Evolutionary conservation across 176 grass and related monocot genomes (phyloP).

Genomic region (Carex pumila): DNA sequence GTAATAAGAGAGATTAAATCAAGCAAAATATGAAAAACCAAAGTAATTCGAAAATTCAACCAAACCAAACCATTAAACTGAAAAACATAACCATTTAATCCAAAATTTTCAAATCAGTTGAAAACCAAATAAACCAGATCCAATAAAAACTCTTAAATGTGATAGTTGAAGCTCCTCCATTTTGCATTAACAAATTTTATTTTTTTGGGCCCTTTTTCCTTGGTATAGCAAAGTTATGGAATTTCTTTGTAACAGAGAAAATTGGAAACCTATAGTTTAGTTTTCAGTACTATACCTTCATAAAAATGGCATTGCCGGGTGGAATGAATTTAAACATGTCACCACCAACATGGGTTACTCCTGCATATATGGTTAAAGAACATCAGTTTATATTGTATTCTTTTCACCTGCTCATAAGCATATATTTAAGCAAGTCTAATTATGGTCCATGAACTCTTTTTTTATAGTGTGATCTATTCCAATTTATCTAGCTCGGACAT

Average conservation of each 20-base stretch:
- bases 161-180: neutral
- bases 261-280: neutral
- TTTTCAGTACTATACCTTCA: conserved; percentile 49
- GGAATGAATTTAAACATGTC: conserved; percentile 90
- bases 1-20: too few species aligned
- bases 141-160: too few species aligned
- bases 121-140: too few species aligned
- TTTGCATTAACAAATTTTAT: neutral
- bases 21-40: too few species aligned
- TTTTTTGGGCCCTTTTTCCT: neutral
- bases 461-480: neutral
- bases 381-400: neutral
- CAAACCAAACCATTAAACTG: too few species aligned
- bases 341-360: conserved; percentile 60
- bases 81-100: too few species aligned
- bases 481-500: neutral
- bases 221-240: neutral
- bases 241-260: neutral
- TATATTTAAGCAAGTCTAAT: neutral
- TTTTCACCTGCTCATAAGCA: neutral
- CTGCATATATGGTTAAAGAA: conserved; percentile 21
- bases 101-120: too few species aligned
- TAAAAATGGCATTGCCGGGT: conserved; percentile 75
- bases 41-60: too few species aligned
- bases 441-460: neutral